Percentiles rank a stretch among this genome's conserved stretches.
phyloP scores from a whole-genome alignment of 2,329 filamentous ascomycete genomes.

The Pyricularia sp. region DNA sequence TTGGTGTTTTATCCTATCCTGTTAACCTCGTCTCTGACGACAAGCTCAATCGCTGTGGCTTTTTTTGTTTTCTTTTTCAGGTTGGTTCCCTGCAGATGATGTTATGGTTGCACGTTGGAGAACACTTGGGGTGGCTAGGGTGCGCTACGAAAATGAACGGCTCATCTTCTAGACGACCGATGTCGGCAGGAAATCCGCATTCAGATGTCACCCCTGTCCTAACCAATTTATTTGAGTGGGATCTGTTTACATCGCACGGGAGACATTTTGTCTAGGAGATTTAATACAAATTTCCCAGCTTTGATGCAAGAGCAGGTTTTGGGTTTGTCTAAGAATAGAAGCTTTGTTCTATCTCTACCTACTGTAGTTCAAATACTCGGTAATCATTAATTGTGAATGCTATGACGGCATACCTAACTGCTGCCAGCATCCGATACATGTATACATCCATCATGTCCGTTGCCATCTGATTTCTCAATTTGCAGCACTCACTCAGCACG shows the following conservation, averaged over 20 bases:
- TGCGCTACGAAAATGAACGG: not conserved
- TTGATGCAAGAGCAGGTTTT: not conserved
- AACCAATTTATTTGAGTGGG: not conserved
- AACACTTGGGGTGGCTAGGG: not conserved
- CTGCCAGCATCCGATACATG: not conserved
- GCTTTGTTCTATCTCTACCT: not conserved
- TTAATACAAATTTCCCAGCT: not conserved
- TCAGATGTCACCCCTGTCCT: not conserved
- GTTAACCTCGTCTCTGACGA: not conserved
- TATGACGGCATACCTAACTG: not conserved
- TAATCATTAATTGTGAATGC: not conserved
- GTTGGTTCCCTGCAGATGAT: not conserved
- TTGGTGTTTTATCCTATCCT: not conserved
- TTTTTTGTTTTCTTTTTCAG: not conserved
- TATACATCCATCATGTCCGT: not conserved
- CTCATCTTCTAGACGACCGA: not conserved
- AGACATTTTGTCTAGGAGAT: not conserved
- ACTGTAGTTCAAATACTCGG: not conserved
- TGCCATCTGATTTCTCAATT: not conserved
- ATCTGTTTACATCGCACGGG: not conserved
- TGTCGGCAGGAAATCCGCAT: not conserved
- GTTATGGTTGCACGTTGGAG: constrained; percentile 1
- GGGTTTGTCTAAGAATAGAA: too few relatives aligned
- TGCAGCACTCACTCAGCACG: too few relatives aligned
- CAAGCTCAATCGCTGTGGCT: not conserved